phyloP scores from a whole-genome alignment of 495 filamentous ascomycete genomes.

The Thozetella sp. region DNA sequence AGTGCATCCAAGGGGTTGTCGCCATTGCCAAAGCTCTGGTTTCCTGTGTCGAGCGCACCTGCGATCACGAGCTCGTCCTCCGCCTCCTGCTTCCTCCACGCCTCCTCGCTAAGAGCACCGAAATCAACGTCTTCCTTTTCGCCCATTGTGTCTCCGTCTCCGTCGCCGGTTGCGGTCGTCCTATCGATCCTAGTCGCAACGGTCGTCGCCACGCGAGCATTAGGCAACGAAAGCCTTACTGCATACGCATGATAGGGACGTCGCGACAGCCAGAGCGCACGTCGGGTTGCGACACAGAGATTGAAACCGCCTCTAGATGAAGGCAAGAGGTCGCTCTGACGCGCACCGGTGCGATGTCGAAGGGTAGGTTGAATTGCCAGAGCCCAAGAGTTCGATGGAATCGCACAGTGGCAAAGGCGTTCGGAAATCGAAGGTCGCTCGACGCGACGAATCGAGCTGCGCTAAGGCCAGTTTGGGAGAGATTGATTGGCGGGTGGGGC shows the following conservation, averaged over 20 bases:
- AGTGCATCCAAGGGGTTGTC: slow-evolving; percentile 13
- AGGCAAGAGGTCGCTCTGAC: not conserved
- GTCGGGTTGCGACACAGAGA: not conserved
- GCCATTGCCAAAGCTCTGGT: slow-evolving; percentile 8
- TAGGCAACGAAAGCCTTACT: too few relatives aligned
- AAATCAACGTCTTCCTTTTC: slow-evolving; percentile 18
- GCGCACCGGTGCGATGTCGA: not conserved
- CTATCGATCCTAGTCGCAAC: slow-evolving; percentile 13
- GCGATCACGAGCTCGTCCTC: slow-evolving; percentile 16
- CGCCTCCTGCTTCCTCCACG: slow-evolving; percentile 23
- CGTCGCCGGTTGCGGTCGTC: slow-evolving; percentile 4
- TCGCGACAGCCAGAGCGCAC: not conserved
- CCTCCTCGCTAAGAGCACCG: slow-evolving; percentile 19
- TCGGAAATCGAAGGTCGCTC: not conserved
- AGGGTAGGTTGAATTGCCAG: not conserved
- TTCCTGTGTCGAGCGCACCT: slow-evolving; percentile 16
- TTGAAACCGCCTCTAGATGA: too few relatives aligned
- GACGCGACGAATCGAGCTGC: not conserved
- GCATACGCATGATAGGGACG: not conserved
- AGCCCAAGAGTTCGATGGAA: not conserved
- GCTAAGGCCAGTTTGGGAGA: not conserved
- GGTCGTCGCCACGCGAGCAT: not conserved
- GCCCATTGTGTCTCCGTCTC: slow-evolving; percentile 15
- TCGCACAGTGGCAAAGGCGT: not conserved
- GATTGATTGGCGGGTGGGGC: not conserved